A percentile compares a stretch with the other conserved stretches of the same genome.
Conservation (phyloP, 257 asterid species). For the Fraxinus cuspidata region DNA sequence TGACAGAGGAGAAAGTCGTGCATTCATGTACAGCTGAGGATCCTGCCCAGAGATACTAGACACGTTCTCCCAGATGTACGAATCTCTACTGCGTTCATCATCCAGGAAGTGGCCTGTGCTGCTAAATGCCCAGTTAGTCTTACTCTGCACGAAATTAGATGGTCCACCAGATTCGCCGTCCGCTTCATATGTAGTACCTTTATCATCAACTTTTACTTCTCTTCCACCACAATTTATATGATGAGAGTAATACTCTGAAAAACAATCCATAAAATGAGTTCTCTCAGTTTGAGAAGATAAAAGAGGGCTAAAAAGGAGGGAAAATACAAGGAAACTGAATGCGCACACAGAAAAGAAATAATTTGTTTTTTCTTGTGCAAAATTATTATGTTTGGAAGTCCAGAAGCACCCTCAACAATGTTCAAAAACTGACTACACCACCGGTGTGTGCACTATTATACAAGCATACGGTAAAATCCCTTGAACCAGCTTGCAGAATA, state of each 20-base stretch:
- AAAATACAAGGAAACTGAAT: neutral
- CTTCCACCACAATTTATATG: slow-evolving; percentile 73
- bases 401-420: neutral
- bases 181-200: slow-evolving; percentile 32
- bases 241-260: slow-evolving; percentile 40
- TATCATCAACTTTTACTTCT: slow-evolving; percentile 27
- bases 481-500: neutral
- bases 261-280: slow-evolving; percentile 8
- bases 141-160: slow-evolving; percentile 33
- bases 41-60: slow-evolving; percentile 40
- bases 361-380: neutral
- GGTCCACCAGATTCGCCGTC: slow-evolving; percentile 45
- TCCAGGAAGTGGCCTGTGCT: slow-evolving; percentile 55
- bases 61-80: slow-evolving; percentile 28
- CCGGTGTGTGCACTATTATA: too few species aligned
- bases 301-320: neutral
- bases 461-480: too few species aligned
- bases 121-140: slow-evolving; percentile 59
- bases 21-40: slow-evolving; percentile 41
- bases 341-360: neutral
- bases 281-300: neutral
- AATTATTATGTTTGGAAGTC: neutral
- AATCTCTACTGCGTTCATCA: slow-evolving; percentile 23
- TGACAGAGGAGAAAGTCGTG: slow-evolving; percentile 55
- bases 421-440: too few species aligned